phyloP scores from a whole-genome alignment of 495 filamentous ascomycete genomes.

The Penicillium coprophilum region DNA sequence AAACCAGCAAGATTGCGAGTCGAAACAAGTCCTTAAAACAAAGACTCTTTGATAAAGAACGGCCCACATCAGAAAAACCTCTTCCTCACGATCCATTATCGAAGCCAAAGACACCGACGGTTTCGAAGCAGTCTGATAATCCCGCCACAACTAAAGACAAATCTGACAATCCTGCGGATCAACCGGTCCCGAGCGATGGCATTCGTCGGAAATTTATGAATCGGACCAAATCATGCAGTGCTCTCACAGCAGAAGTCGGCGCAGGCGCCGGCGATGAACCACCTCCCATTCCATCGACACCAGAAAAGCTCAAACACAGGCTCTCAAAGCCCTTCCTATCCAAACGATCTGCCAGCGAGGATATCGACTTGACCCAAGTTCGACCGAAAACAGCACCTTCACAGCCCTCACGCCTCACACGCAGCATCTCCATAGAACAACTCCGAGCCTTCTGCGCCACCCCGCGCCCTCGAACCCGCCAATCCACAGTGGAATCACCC shows the following conservation, averaged over 20 bases:
- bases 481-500: constrained; percentile 15
- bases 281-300: constrained; percentile 24
- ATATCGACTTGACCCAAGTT: constrained; percentile 9
- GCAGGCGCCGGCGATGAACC: constrained; percentile 12
- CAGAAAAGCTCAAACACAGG: constrained; percentile 26
- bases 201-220: constrained; percentile 14
- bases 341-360: constrained; percentile 27
- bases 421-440: constrained; percentile 33
- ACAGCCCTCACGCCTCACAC: constrained; percentile 25
- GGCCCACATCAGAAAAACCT: constrained; percentile 32
- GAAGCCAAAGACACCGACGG: constrained; percentile 11
- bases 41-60: constrained; percentile 25
- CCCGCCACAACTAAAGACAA: constrained; percentile 24
- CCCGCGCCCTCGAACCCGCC: constrained; percentile 22
- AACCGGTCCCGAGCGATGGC: constrained; percentile 9
- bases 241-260: constrained; percentile 17
- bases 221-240: constrained; percentile 30
- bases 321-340: constrained; percentile 33
- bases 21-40: constrained; percentile 27
- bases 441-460: constrained; percentile 25
- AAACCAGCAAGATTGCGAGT: constrained; percentile 1
- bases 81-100: constrained; percentile 36
- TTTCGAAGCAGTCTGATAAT: constrained; percentile 10
- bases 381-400: constrained; percentile 35
- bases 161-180: constrained; percentile 1